Base-by-base conservation (phyloP, 1,284 basidiomycete genomes). In the Moesziomyces globuligerus region DNA sequence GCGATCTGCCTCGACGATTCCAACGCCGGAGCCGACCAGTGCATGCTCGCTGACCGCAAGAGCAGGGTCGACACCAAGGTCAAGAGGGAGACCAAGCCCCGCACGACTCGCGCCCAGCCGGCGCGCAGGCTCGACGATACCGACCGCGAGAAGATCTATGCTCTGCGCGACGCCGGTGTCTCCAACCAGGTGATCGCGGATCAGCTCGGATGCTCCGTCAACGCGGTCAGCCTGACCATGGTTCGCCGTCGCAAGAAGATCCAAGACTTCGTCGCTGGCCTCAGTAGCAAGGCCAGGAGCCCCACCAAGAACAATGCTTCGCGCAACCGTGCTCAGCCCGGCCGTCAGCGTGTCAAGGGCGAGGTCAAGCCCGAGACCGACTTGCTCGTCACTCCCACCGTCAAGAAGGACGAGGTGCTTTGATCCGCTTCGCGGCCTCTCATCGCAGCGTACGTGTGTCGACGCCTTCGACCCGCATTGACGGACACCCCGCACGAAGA, bases 321-420 rank as follows among this genome's bases (percentile, higher is more conserved):
- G n/a, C n/a, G n/a, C n/a, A n/a, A n/a, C n/a, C n/a, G n/a, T n/a
- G 23, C n/a, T 32, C 15, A 2, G 15, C 36, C 26, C 9, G 41
- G 10, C n/a, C 38, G 32, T 7, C 29, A 25, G 17, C 13, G 17
- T 9, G 26, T 41, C 13, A 28, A 24, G 37, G 11, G 32, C 20
- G 51, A 54, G 2, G 37, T 45, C 17, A 38, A 51, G n/a, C 2
- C 13, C 9, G 52, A 51, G 32, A 13, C 15, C 32, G 32, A 34
- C 15, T 13, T 34, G 5, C 15, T 13, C 3, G 17, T 34, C 21
- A 23, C 34, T 36, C 34, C 18, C 26, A 20, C 2, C 13, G 8
- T 29, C 20, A 54, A 50, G 41, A 49, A 52, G 43, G 58, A 54
- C 42, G 47, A 54, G 37, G 45, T 28, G 18, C 17, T 36, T 13